Evolutionary conservation across 371 early-diverging fungal genomes (phyloP), one percentile per base, ranked within the genome.

Genomic region (Actinomortierella wolfii): DNA sequence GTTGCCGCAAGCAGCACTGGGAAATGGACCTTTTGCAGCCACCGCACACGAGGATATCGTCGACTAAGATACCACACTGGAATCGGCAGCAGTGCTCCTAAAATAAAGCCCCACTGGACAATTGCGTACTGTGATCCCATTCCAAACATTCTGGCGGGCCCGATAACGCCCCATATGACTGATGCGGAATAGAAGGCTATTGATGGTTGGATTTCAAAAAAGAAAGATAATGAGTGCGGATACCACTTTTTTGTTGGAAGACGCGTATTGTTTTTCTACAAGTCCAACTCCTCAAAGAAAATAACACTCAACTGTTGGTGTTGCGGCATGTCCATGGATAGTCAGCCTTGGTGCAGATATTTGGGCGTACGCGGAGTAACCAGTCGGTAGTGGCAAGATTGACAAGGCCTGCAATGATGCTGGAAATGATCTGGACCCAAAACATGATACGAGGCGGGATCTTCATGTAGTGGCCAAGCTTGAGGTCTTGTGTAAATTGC

Each of bases 81-180:
- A 1, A 85, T 61, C 0, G 88, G 85, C 23, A 85, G 64, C 21
- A 88, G 23, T 17, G 81, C 68, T 14, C 89, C 89, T 34, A 81
- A 39, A 17, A 84, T 43, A 57, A 86, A 85, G 44, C 80, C 68
- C 67, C 80, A 85, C 21, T 82, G 61, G 7, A 82, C 56, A 7
- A 81, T 64, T 42, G 79, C 76, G 74, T 92, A 92, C 5, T 68
- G 61, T 2, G 86, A 81, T 8, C 57, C 76, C 14, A 71, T 68
- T 13, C 90, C 90, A 75, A 89, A 92, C 80, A 88, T 84, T 25
- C 76, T 77, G 13, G 76, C 54, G 4, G 92, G 91, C 4, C 88
- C 90, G 20, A 92, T 83, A 4, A 86, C 82, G n/a, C 92, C 92
- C 91, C 88, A 90, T 20, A 76, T 64, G 40, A 79, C 65, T 7